Conservation (phyloP, 805 yeast genomes). For the Kazachstania kunashirensis region DNA sequence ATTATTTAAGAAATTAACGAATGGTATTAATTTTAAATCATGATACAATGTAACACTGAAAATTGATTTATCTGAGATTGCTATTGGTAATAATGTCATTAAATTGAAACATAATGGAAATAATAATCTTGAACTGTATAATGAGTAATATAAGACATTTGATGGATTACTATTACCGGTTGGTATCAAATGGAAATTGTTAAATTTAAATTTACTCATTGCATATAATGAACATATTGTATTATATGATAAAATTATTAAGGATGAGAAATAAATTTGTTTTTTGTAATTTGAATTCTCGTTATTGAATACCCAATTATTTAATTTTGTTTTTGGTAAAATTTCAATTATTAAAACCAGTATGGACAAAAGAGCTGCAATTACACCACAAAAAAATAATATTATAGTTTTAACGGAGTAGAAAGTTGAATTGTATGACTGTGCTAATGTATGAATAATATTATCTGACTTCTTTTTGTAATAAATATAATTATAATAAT, state of each 20-base stretch:
- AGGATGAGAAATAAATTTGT: conserved; percentile 15
- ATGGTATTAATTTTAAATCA: conserved; percentile 23
- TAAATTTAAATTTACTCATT: conserved; percentile 27
- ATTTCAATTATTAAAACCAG: conserved; percentile 19
- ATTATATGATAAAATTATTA: conserved; percentile 20
- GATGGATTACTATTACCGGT: conserved; percentile 28
- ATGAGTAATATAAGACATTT: conserved; percentile 25
- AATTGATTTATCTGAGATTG: conserved; percentile 10
- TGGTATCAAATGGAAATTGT: conserved; percentile 26
- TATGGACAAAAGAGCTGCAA: conserved; percentile 12
- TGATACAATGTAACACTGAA: conserved; percentile 21
- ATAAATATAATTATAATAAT: conserved; percentile 25
- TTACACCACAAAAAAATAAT: conserved; percentile 5
- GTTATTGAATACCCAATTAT: conserved; percentile 16
- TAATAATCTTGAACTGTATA: conserved; percentile 27
- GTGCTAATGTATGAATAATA: conserved; percentile 23
- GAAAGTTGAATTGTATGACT: conserved; percentile 11
- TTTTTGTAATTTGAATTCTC: conserved; percentile 6
- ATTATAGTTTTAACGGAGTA: conserved; percentile 2
- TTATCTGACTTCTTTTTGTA: conserved; percentile 18
- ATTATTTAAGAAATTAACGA: conserved; percentile 21
- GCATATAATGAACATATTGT: conserved; percentile 25
- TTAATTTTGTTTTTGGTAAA: conserved; percentile 21
- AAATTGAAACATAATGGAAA: conserved; percentile 29
- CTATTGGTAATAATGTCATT: conserved; percentile 20